Base-by-base conservation (phyloP, 1,139 yeast genomes). In the Blastobotrys illinoisensis region DNA sequence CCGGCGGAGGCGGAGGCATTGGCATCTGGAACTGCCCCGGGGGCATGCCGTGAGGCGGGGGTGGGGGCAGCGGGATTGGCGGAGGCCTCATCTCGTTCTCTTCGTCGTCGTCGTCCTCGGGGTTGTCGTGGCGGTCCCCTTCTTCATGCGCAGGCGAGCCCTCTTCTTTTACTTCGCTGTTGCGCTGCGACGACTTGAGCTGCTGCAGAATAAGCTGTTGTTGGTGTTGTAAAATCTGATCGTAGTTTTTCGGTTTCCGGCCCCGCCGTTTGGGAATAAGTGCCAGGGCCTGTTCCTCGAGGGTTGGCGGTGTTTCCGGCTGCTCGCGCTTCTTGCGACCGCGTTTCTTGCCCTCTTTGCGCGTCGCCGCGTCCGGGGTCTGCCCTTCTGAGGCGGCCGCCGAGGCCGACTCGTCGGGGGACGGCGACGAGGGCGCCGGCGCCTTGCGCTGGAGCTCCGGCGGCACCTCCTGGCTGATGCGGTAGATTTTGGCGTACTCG, bases 401-500 rank as follows among this genome's bases (percentile, higher is more conserved):
- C 13, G 32, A 7, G 11, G 9, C 13, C 13, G 32, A 11, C 11
- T 26, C 32, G 13, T 26, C 32, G 6, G 32, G 32, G 32, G 32
- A 9, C 13, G 32, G 32, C 11, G 32, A 26, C 3, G 32, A 6
- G 9, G 47, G 26, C 11, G 47, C 13, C 5, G 28, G 48, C 40
- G 40, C 48, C 56, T 45, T 61, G 32, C 55, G 58, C 36, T 21
- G 62, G 51, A 71, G 56, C 49, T 71, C 68, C 16, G 61, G 57
- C 1, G 76, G 75, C 46, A 70, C 59, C 45, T 60, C 64, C 26
- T 69, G 66, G 49, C 72, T 72, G 50, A 74, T 68, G 53, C 71
- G 56, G 62, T 72, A 70, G 54, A 61, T 64, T 32, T 60, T 60
- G 9, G 76, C 76, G 67, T 82, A 89, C 62, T 85, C 83, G 36